phyloP scores from a whole-genome alignment of 1,284 basidiomycete species.

The Trichosporon asahii region DNA sequence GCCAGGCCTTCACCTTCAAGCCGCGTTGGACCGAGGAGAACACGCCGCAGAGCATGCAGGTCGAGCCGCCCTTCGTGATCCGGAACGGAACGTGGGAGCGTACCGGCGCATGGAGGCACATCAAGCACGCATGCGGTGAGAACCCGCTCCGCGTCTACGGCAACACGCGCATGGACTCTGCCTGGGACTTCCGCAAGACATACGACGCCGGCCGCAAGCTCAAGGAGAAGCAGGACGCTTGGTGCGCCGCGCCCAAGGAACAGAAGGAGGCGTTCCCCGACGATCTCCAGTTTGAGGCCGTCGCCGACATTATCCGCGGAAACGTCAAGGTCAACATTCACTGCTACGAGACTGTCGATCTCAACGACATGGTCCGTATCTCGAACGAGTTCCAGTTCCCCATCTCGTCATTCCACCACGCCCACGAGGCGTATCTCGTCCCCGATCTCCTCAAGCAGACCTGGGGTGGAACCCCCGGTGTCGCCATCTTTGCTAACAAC shows the following conservation, averaged over 20 bases:
- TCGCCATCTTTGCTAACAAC: conserved; percentile 69
- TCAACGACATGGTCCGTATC: conserved; percentile 61
- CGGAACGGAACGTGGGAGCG: conserved; percentile 33
- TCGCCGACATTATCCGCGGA: conserved; percentile 76
- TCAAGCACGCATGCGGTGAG: conserved; percentile 55
- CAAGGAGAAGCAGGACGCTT: conserved; percentile 67
- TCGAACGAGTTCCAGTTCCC: conserved; percentile 67
- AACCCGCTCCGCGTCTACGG: conserved; percentile 56
- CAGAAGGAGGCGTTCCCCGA: conserved; percentile 63
- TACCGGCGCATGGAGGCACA: conserved; percentile 46
- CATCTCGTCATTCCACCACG: conserved; percentile 46
- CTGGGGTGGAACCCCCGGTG: conserved; percentile 58
- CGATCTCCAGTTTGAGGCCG: conserved; percentile 73
- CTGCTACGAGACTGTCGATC: conserved; percentile 73
- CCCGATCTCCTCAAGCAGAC: conserved; percentile 61
- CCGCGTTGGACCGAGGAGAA: conserved; percentile 51
- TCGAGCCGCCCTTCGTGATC: conserved; percentile 52
- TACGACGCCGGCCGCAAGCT: conserved; percentile 72
- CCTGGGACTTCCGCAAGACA: conserved; percentile 59
- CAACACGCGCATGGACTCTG: conserved; percentile 58
- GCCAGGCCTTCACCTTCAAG: conserved; percentile 56
- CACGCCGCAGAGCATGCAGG: conserved; percentile 51
- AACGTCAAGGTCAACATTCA: conserved; percentile 68
- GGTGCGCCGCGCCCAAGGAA: conserved; percentile 58
- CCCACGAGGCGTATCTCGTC: conserved; percentile 76